Conservation (phyloP, 2,329 filamentous ascomycete species). For the Apiospora hydei region DNA sequence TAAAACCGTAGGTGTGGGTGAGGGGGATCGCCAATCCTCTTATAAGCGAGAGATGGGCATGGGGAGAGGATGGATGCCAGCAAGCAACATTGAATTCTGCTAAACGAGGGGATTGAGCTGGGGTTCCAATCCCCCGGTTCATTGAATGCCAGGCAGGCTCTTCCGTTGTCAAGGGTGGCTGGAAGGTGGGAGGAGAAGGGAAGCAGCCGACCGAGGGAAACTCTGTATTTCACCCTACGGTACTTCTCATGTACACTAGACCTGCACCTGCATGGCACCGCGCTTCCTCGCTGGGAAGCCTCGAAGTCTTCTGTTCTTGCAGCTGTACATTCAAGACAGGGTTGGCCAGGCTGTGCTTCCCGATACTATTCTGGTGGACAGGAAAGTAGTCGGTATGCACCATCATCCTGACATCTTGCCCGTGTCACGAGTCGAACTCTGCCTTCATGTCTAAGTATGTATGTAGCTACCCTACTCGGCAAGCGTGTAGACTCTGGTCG, state of each 20-base stretch:
- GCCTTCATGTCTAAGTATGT: background rate
- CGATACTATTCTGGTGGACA: slow-evolving; percentile 8
- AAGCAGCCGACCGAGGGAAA: slow-evolving; percentile 20
- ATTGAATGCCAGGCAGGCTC: background rate
- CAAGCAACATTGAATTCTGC: slow-evolving; percentile 4
- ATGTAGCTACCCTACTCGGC: background rate
- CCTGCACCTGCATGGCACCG: slow-evolving; percentile 7
- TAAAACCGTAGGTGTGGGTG: background rate
- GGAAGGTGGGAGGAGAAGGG: slow-evolving; percentile 12
- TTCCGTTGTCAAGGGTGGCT: slow-evolving; percentile 17
- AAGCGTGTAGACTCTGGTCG: background rate
- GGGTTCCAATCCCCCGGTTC: slow-evolving; percentile 19
- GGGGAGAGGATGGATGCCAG: background rate
- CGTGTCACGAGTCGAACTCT: slow-evolving; percentile 18
- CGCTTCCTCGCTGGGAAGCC: background rate
- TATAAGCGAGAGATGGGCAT: slow-evolving; percentile 5
- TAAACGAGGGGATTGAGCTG: background rate
- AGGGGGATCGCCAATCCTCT: slow-evolving; percentile 7
- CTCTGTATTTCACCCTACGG: slow-evolving; percentile 19
- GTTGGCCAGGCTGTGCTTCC: background rate
- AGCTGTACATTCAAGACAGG: background rate
- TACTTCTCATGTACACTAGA: slow-evolving; percentile 19
- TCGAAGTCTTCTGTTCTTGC: background rate
- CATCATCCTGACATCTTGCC: slow-evolving; percentile 19
- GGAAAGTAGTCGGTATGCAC: background rate